Conservation (phyloP, 768 basidiomycete species). For the Pleurotus citrinopileatus region DNA sequence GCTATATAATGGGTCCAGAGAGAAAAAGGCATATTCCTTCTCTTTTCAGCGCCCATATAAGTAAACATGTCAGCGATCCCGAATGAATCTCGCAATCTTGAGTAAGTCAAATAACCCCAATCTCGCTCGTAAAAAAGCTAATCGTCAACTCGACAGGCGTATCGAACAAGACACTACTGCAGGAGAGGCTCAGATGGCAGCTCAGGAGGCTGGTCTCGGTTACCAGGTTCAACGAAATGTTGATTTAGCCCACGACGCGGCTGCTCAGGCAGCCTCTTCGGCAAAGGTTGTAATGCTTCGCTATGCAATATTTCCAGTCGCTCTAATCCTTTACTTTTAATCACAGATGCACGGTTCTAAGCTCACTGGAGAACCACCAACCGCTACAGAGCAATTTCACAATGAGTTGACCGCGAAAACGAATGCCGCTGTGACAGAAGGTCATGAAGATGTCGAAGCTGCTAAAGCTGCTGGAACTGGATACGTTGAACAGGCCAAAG, state of each 20-base stretch:
- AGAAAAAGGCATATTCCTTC: no score
- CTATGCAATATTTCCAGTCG: constrained; percentile 20
- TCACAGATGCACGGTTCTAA: constrained; percentile 29
- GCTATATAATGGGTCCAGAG: not conserved
- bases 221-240: constrained; percentile 47
- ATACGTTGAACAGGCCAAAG: constrained; percentile 57
- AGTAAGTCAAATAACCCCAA: constrained; percentile 25
- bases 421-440: constrained; percentile 54
- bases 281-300: no score
- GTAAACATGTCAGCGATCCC: constrained; percentile 23
- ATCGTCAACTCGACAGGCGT: constrained; percentile 17
- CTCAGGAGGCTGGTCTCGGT: constrained; percentile 37
- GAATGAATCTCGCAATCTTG: constrained; percentile 26
- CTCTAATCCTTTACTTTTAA: not conserved
- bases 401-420: constrained; percentile 37
- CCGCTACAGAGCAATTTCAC: constrained; percentile 35
- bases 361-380: constrained; percentile 22
- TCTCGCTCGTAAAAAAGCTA: not conserved
- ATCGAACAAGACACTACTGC: constrained; percentile 52
- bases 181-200: constrained; percentile 46
- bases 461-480: constrained; percentile 41
- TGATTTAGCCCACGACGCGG: constrained; percentile 40
- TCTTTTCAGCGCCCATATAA: no score
- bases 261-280: constrained; percentile 46
- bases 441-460: constrained; percentile 45